Evolutionary conservation across 176 grass and related monocot species (phyloP).

Genomic region (Chrysopogon serrulatus): DNA sequence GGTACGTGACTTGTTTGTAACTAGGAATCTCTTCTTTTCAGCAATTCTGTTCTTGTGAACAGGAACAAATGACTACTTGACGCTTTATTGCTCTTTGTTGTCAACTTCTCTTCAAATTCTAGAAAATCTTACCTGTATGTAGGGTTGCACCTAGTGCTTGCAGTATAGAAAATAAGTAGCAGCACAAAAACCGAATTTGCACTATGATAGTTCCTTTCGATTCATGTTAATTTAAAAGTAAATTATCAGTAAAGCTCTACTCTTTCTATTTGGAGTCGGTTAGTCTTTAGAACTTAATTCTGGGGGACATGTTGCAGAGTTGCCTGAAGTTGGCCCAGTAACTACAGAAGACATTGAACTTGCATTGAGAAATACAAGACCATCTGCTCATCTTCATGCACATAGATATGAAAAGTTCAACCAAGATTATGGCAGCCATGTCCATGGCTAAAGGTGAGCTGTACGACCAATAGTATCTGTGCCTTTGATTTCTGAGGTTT

Average conservation of each 20-base stretch:
- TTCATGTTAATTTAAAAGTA: not conserved
- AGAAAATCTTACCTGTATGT: not conserved
- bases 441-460: conserved; percentile 40
- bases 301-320: conserved; percentile 38
- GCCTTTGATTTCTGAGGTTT: conserved; percentile 5
- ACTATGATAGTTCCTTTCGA: not conserved
- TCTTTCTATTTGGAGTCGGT: not conserved
- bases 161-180: not conserved
- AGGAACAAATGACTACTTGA: not conserved
- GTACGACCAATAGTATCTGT: not conserved
- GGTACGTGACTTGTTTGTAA: conserved; percentile 52
- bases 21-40: not conserved
- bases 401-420: conserved; percentile 90
- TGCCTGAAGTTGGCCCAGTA: conserved; percentile 80
- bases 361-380: conserved; percentile 84
- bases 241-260: not conserved
- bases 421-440: conserved; percentile 90
- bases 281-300: not conserved
- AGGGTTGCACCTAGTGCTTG: not conserved
- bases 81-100: not conserved
- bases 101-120: conserved; percentile 3
- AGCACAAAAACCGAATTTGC: not conserved
- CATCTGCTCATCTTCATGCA: conserved; percentile 87
- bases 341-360: conserved; percentile 53
- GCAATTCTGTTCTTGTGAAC: not conserved